phyloP scores from a whole-genome alignment of 352 stramenopile species.

The Phytopythium kandeliae region DNA sequence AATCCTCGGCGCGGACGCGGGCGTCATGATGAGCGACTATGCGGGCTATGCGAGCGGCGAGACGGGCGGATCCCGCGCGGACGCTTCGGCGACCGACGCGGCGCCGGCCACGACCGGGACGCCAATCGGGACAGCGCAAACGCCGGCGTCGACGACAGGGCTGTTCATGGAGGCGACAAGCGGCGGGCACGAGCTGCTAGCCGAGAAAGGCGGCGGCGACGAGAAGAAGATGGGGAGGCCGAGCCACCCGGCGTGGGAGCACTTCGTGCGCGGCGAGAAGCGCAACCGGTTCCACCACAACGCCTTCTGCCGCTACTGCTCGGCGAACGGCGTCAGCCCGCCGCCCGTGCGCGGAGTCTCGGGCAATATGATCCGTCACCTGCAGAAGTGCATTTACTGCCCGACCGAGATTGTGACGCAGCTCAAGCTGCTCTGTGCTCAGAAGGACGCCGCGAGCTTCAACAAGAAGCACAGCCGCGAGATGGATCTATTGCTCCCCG shows the following conservation, averaged over 20 bases:
- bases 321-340: slow-evolving; percentile 42
- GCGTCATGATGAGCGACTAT: slow-evolving; percentile 2
- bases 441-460: slow-evolving; percentile 67
- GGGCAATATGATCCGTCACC: slow-evolving; percentile 80
- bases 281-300: slow-evolving; percentile 82
- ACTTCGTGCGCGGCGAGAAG: slow-evolving; percentile 73
- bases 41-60: not conserved
- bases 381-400: slow-evolving; percentile 77
- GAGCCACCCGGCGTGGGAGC: slow-evolving; percentile 69
- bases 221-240: slow-evolving; percentile 73
- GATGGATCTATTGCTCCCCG: slow-evolving; percentile 32
- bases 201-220: slow-evolving; percentile 20
- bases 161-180: slow-evolving; percentile 3
- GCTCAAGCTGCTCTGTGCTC: slow-evolving; percentile 56
- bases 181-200: slow-evolving; percentile 9
- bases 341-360: slow-evolving; percentile 57
- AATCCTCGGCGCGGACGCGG: slow-evolving; percentile 1
- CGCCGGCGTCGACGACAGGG: not conserved
- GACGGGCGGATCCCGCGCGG: not conserved
- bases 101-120: not conserved
- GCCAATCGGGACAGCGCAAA: not conserved
- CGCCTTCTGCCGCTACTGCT: slow-evolving; percentile 68
- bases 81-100: not conserved
- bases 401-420: slow-evolving; percentile 60
- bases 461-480: slow-evolving; percentile 51